These are phyloP conservation scores for Colletotrichum sp. DNA, from an alignment of 2,329 filamentous ascomycete species.

Conservation along the genomic window DNA sequence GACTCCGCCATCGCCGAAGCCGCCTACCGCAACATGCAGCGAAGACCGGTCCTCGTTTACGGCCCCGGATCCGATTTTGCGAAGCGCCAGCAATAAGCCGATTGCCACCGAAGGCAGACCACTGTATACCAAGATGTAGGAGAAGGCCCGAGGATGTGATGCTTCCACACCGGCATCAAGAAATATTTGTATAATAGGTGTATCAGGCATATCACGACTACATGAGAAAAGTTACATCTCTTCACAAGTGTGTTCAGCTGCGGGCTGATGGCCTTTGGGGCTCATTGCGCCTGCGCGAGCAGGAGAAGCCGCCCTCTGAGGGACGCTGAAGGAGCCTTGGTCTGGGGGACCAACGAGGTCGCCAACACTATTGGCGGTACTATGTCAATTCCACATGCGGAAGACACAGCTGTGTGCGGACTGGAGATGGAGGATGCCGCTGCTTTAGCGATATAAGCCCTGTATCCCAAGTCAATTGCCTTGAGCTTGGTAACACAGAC, in stretches of 20 bases:
- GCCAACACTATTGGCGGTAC: not conserved
- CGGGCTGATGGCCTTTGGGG: fast-evolving
- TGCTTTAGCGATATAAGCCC: not conserved
- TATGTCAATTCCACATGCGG: not conserved
- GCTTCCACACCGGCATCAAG: conserved; percentile 2
- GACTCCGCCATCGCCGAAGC: conserved; percentile 79
- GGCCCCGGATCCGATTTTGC: conserved; percentile 35
- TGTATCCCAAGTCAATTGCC: not conserved
- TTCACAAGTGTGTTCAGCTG: not conserved
- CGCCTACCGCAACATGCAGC: conserved; percentile 76
- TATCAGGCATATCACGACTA: conserved; percentile 12
- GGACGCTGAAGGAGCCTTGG: not conserved
- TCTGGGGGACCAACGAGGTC: not conserved
- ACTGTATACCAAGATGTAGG: conserved; percentile 18
- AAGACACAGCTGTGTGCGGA: not conserved
- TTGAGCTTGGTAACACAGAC: not conserved
- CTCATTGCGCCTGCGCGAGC: not conserved
- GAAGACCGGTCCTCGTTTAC: conserved; percentile 73
- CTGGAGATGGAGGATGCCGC: not conserved
- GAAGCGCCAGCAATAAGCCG: conserved; percentile 19
- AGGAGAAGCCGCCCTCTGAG: not conserved
- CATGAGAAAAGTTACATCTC: conserved; percentile 12
- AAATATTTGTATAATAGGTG: conserved; percentile 19
- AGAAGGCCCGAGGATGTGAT: not conserved
- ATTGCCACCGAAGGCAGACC: not conserved